Conservation (phyloP, 2,329 filamentous ascomycete genomes). For the Fusarium lateritium region DNA sequence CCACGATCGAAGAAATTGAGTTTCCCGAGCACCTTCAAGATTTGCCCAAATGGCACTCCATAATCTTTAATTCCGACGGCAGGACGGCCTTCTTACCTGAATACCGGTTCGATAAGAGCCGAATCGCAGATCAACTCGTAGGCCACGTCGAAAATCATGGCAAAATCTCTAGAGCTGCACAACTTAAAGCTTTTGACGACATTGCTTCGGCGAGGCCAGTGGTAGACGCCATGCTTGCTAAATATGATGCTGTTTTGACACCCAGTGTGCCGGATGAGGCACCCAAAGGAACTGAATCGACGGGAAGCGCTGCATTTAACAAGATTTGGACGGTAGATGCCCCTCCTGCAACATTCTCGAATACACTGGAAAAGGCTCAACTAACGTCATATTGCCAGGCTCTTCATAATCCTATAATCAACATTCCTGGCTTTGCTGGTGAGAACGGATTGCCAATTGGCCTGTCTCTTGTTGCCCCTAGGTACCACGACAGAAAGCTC, state of each 20-base stretch:
- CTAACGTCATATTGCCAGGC: slow-evolving; percentile 11
- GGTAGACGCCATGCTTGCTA: slow-evolving; percentile 63
- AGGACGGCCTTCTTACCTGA: slow-evolving; percentile 66
- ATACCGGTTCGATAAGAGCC: slow-evolving; percentile 60
- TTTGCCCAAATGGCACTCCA: slow-evolving; percentile 57
- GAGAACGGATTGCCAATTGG: slow-evolving; percentile 39
- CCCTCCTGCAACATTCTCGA: too few relatives aligned
- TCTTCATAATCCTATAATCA: slow-evolving; percentile 33
- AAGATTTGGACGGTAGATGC: slow-evolving; percentile 63
- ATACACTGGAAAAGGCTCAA: fast-evolving
- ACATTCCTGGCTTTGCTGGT: slow-evolving; percentile 36
- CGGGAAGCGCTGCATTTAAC: slow-evolving; percentile 67
- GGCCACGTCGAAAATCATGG: slow-evolving; percentile 65
- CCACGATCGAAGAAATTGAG: slow-evolving; percentile 64
- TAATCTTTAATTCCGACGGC: slow-evolving; percentile 66
- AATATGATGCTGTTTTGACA: slow-evolving; percentile 68
- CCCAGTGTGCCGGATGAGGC: slow-evolving; percentile 72
- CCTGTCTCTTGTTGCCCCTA: slow-evolving; percentile 28
- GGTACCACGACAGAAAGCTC: slow-evolving; percentile 37
- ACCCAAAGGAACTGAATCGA: slow-evolving; percentile 63
- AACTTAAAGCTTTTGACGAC: slow-evolving; percentile 66
- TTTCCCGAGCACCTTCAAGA: slow-evolving; percentile 58
- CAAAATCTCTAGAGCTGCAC: slow-evolving; percentile 58
- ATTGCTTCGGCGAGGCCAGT: slow-evolving; percentile 65
- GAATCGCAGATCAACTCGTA: slow-evolving; percentile 58